Conservation (phyloP, 768 basidiomycete genomes). For the Suillus subalutaceus region DNA sequence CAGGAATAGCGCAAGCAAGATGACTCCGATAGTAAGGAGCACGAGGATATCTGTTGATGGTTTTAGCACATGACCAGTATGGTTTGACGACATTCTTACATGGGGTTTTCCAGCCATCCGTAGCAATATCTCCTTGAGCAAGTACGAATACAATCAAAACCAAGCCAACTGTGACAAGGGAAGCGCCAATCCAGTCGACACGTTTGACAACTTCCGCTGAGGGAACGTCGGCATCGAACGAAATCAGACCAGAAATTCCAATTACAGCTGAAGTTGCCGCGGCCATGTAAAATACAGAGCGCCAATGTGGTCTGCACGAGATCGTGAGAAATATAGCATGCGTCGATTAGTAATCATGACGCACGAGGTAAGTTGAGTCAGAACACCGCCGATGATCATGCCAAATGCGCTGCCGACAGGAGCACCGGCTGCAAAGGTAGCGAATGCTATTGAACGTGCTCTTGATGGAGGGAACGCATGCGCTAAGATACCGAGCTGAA, state of each 20-base stretch:
- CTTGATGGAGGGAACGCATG: constrained; percentile 71
- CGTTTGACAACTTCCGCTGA: constrained; percentile 45
- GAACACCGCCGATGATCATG: constrained; percentile 66
- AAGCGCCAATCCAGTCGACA: constrained; percentile 82
- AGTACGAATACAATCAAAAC: constrained; percentile 76
- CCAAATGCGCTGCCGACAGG: constrained; percentile 81
- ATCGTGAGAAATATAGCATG: constrained; percentile 4
- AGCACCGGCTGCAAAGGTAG: constrained; percentile 83
- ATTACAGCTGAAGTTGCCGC: constrained; percentile 58
- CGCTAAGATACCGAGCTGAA: constrained; percentile 80
- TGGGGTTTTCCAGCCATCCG: constrained; percentile 60
- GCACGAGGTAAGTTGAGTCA: constrained; percentile 56
- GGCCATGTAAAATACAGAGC: constrained; percentile 63
- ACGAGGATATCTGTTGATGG: constrained; percentile 63
- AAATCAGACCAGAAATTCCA: constrained; percentile 53
- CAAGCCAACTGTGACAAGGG: constrained; percentile 64
- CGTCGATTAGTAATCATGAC: constrained; percentile 11
- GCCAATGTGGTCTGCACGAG: constrained; percentile 53
- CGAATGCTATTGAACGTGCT: constrained; percentile 75
- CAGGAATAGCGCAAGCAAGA: constrained; percentile 60
- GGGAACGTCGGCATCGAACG: constrained; percentile 58
- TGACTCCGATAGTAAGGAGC: constrained; percentile 61
- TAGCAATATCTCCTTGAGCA: constrained; percentile 63
- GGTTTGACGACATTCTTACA: constrained; percentile 40
- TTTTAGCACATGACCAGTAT: constrained; percentile 24